Evolutionary conservation across 2,329 filamentous ascomycete genomes (phyloP), one percentile per base, ranked within the genome.

Genomic region (Blastomyces emzantsi): DNA sequence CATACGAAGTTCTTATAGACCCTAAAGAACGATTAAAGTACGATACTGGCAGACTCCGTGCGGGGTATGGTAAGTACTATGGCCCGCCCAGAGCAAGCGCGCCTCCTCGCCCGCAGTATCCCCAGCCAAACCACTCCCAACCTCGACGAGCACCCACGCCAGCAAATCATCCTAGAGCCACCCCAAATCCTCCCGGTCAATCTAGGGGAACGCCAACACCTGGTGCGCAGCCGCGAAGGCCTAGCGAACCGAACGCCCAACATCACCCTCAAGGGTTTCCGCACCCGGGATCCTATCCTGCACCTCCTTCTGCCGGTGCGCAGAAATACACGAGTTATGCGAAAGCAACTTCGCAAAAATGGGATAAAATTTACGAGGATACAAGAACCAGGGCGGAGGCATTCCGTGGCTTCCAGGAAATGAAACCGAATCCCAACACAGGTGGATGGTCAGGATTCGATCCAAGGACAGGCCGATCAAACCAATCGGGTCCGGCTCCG

Each of bases 1-100:
- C 92, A 28, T 87, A 95, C 72, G 92, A 96, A 73, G 82, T 96
- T 62, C 79, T 90, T 56, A 82, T 79, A 67, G 86, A 88, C 69
- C 77, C 82, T 1, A 76, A 78, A n/a, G 77, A 80, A 68, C 83
- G 85, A 65, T 72, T 79, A 47, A 85, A 83, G 71, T 88, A 88
- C 69, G 86, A 88, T 71, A 79, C 78, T n/a, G 84, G 86, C 66
- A 79, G 85, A 62, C 76, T 81, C 63, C 83, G 82, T 64, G 78
- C 78, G 61, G 80, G 79, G 62, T 74, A 64, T 72, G 75, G 61
- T 71, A 74, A 66, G 57, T 72, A 57, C 30, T 66, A 66, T 45
- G 61, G 63, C n/a, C 55, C 69, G 11, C 57, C 65, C 52, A 67
- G 65, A 59, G 62, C 68, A 15, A 67, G 64, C 58, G 64, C 67